Evolutionary conservation across 2,329 filamentous ascomycete species (phyloP).

Genomic region (Phaeosphaeria sp.): DNA sequence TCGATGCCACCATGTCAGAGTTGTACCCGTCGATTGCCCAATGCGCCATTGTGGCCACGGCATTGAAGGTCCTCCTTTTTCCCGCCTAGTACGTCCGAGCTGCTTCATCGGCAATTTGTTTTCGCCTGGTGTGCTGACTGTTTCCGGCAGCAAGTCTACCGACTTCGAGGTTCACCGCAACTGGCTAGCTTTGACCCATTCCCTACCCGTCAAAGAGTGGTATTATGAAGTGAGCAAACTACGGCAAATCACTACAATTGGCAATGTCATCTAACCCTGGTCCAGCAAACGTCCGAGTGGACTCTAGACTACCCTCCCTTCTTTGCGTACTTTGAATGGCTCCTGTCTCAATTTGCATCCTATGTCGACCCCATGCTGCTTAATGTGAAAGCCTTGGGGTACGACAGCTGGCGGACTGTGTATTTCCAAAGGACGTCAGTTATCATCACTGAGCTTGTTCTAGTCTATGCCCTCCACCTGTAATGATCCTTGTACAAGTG

Average conservation of each 20-base stretch:
- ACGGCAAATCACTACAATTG: not conserved
- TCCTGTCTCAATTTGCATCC: constrained; percentile 79
- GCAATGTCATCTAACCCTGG: constrained; percentile 7
- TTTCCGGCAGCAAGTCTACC: constrained; percentile 81
- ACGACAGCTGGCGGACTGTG: constrained; percentile 91
- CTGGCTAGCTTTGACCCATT: constrained; percentile 96
- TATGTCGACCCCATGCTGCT: constrained; percentile 84
- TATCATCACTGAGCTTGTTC: constrained; percentile 80
- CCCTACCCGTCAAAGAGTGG: constrained; percentile 85
- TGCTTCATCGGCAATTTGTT: constrained; percentile 4
- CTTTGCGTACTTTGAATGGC: constrained; percentile 97
- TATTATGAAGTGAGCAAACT: constrained; percentile 75
- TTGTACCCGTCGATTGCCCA: constrained; percentile 86
- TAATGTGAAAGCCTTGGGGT: constrained; percentile 77
- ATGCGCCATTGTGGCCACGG: constrained; percentile 83
- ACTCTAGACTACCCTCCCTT: constrained; percentile 98
- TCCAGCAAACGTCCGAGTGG: constrained; percentile 92
- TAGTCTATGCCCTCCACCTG: constrained; percentile 82
- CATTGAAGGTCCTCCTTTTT: constrained; percentile 90
- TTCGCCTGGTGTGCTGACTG: constrained; percentile 28
- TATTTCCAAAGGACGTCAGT: constrained; percentile 94
- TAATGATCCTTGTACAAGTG: constrained; percentile 47
- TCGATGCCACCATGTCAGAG: constrained; percentile 68
- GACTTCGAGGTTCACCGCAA: constrained; percentile 99
- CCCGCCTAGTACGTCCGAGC: constrained; percentile 80